These are phyloP conservation scores for Pistacia vera DNA, from an alignment of 345 rosid species.

Conservation along the genomic window DNA sequence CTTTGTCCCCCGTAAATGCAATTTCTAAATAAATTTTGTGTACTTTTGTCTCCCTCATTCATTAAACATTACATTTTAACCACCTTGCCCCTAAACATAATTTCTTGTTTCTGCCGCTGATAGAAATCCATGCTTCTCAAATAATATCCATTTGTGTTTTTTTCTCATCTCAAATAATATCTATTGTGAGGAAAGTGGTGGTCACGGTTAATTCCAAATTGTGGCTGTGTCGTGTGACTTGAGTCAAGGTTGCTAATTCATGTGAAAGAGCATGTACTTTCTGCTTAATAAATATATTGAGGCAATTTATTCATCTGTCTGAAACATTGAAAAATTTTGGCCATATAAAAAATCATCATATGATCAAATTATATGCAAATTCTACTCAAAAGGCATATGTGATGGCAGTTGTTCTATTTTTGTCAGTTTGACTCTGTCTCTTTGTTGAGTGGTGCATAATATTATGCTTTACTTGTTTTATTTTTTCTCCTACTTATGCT, in stretches of 20 bases:
- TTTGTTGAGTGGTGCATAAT: neutral
- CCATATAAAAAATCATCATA: neutral
- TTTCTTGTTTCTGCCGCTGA: too few species aligned
- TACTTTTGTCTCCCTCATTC: too few species aligned
- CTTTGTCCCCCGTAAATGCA: too few species aligned
- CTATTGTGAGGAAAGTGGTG: too few species aligned
- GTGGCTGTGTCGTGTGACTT: neutral
- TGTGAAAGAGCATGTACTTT: neutral
- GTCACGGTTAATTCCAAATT: neutral
- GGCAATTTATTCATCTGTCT: neutral
- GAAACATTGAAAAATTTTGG: neutral
- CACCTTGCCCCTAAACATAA: too few species aligned
- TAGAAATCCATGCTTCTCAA: neutral
- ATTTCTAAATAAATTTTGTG: too few species aligned
- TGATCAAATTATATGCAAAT: neutral
- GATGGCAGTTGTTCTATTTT: neutral
- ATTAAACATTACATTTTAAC: too few species aligned
- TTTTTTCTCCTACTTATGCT: neutral
- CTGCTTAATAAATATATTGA: neutral
- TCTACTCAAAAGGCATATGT: neutral
- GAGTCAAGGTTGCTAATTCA: neutral
- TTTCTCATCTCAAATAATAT: too few species aligned
- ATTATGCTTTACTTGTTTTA: neutral
- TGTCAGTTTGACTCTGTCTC: neutral
- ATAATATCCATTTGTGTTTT: neutral